Evolutionary conservation across 352 stramenopile species (phyloP).

Genomic region (Thraustotheca clavata): DNA sequence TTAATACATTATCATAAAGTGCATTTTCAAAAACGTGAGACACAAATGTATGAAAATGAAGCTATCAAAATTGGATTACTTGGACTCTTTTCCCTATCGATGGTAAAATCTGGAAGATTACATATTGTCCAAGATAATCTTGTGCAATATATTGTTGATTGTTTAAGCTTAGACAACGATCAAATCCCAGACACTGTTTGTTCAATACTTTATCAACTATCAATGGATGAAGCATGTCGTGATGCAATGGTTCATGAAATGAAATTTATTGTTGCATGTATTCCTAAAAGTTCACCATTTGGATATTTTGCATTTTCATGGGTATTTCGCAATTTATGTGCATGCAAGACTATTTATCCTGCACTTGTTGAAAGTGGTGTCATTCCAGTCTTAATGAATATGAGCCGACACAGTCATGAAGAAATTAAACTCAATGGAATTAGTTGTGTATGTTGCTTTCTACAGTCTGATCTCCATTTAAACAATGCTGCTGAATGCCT

Average conservation of each 20-base stretch:
- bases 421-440: conserved; percentile 60
- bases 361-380: conserved; percentile 50
- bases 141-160: not conserved
- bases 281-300: conserved; percentile 7
- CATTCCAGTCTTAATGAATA: conserved; percentile 47
- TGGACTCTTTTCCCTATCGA: conserved; percentile 6
- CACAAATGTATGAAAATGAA: not conserved
- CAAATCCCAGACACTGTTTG: conserved; percentile 1
- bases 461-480: conserved; percentile 38
- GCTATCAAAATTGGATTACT: conserved; percentile 6
- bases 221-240: not conserved
- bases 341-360: conserved; percentile 63
- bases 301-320: conserved; percentile 41
- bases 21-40: not conserved
- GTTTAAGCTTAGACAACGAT: not conserved
- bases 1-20: not conserved
- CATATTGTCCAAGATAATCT: conserved; percentile 17
- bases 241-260: conserved; percentile 9
- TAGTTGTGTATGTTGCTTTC: conserved; percentile 52
- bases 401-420: conserved; percentile 40
- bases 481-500: conserved; percentile 44
- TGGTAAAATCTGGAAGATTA: not conserved
- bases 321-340: conserved; percentile 59
- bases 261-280: not conserved
- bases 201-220: conserved; percentile 11